Evolutionary conservation across 345 rosid genomes (phyloP), one percentile per base, ranked within the genome.

Genomic region (Erodium maritimum): DNA sequence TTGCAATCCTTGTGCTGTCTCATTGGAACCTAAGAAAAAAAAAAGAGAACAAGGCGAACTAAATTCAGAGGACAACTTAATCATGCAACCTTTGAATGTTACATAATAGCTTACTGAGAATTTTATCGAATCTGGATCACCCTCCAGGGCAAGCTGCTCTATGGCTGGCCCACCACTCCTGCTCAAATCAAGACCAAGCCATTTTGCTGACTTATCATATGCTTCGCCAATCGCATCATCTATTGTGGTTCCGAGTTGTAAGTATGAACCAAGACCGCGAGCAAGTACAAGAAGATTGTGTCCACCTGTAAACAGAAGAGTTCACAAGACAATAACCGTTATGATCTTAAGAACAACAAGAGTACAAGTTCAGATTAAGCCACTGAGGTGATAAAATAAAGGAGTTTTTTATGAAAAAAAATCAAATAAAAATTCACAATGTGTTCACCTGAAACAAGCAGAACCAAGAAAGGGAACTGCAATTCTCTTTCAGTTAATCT

Each of bases 141-240:
- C 98, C 75, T 81, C 95, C 34, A 24, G 71, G 63, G 98, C 96
- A 74, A 91, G 89, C 71, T 88, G 81, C 82, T 91, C 96, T 50
- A 91, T 66, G 71, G 96, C 96, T 71, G 93, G 96, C 33, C 97
- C 98, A 61, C 96, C 98, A 72, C 96, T 80, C 69, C 78, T 88
- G 19, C 89, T 83, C 89, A 91, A 52, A 75, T 88, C 96, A 55
- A 91, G 91, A 61, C 96, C 96, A 33, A 91, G 87, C 95, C 95
- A 91, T 74, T 91, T 91, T 42, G 96, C 96, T 51, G 86, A 83
- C 71, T 91, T 91, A 64, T 91, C 98, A 61, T 84, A 91, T 55
- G 98, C 93, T 68, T 91, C 96, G 3, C 98, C 96, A 67, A 91
- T 84, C 42, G 98, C 98, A 80, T 91, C 98, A 70, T 91, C 96